Evolutionary conservation across 2,329 filamentous ascomycete species (phyloP).

Genomic region (Leptographium galeiforme): DNA sequence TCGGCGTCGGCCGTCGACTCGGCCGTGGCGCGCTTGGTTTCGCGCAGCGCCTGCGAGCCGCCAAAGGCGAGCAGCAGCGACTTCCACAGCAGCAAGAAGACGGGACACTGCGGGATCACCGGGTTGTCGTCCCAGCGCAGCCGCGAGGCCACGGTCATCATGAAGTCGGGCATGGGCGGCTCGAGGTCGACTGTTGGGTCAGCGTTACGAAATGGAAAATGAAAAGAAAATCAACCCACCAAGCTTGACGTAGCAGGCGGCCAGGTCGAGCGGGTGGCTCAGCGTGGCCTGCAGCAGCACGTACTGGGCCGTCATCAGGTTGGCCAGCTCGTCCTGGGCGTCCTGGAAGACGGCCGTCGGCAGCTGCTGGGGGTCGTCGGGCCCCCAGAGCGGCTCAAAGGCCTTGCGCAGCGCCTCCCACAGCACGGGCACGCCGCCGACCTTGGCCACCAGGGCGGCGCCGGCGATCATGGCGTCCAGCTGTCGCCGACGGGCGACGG

Average conservation of each 20-base stretch:
- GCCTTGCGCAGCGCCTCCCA: constrained; percentile 36
- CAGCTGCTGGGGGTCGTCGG: constrained; percentile 29
- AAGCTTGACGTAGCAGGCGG: constrained; percentile 32
- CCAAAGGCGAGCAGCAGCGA: constrained; percentile 76
- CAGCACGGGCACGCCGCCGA: constrained; percentile 35
- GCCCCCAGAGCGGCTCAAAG: constrained; percentile 38
- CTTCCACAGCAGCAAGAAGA: constrained; percentile 85
- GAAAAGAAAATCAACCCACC: too few species aligned
- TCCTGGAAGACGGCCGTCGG: constrained; percentile 30
- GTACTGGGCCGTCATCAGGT: constrained; percentile 15
- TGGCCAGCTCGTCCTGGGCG: constrained; percentile 30
- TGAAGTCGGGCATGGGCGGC: constrained; percentile 56
- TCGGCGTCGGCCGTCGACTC: constrained; percentile 43
- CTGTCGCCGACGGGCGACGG: constrained; percentile 40
- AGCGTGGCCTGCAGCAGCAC: constrained; percentile 40
- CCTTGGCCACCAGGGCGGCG: constrained; percentile 35
- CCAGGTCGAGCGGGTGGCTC: constrained; percentile 36
- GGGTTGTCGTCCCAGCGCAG: constrained; percentile 61
- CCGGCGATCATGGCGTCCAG: constrained; percentile 45
- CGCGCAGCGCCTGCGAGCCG: constrained; percentile 57
- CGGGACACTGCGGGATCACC: constrained; percentile 47
- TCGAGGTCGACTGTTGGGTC: constrained; percentile 28
- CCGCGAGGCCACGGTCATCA: constrained; percentile 56
- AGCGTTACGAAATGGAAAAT: too few species aligned
- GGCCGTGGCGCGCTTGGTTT: constrained; percentile 58